Evolutionary conservation across 1,284 basidiomycete genomes (phyloP), one percentile per base, ranked within the genome.

Genomic region (Takashimella koratensis): DNA sequence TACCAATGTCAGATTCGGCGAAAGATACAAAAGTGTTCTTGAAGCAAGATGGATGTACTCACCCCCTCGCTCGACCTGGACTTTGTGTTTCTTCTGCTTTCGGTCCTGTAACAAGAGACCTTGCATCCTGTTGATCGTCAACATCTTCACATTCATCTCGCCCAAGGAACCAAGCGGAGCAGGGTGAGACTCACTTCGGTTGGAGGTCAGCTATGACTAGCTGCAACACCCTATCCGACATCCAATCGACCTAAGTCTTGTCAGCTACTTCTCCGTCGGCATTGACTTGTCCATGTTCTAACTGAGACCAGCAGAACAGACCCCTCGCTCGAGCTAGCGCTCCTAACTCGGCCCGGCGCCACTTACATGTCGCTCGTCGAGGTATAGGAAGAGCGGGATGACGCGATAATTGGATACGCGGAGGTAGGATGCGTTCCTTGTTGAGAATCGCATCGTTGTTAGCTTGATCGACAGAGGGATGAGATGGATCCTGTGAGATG

Each of bases 281-380:
- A n/a, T n/a, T n/a, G n/a, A n/a, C n/a, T n/a, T n/a, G n/a, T n/a
- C n/a, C n/a, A n/a, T n/a, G n/a, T n/a, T n/a, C n/a, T n/a, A n/a
- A n/a, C n/a, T n/a, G n/a, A n/a, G n/a, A n/a, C n/a, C n/a, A n/a
- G n/a, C n/a, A n/a, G n/a, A n/a, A n/a, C n/a, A n/a, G n/a, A n/a
- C n/a, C n/a, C n/a, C n/a, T n/a, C n/a, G n/a, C n/a, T n/a, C n/a
- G n/a, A n/a, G n/a, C n/a, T n/a, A n/a, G n/a, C n/a, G n/a, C n/a
- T n/a, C n/a, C n/a, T n/a, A n/a, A n/a, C n/a, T n/a, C n/a, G n/a
- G n/a, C n/a, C n/a, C n/a, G n/a, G n/a, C n/a, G n/a, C n/a, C n/a
- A n/a, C 67, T 54, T 43, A 69, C 70, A 72, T 75, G 73, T 19
- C 73, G 55, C 45, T 75, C 73, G 54, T 75, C 73, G 48, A 75